Evolutionary conservation across 83 land plant genomes (phyloP).

Genomic region (Larix sibirica): DNA sequence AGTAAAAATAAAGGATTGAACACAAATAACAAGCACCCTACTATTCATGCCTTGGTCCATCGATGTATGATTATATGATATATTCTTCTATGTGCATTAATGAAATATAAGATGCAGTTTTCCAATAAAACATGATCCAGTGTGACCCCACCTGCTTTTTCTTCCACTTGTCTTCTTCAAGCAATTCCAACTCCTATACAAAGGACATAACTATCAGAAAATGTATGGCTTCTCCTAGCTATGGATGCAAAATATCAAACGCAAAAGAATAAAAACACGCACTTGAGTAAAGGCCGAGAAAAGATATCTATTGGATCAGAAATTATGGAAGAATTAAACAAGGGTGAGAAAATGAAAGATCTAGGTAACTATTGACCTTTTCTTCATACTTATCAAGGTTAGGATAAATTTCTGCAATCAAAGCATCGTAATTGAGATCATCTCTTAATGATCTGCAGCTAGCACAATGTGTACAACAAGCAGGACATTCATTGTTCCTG

Average conservation of each 20-base stretch:
- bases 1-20: neutral
- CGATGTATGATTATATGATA: too few relatives aligned
- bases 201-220: neutral
- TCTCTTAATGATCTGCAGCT: slow-evolving; percentile 97
- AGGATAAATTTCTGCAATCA: slow-evolving; percentile 85
- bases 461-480: slow-evolving; percentile 99
- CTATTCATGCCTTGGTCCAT: too few relatives aligned
- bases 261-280: neutral
- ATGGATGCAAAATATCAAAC: neutral
- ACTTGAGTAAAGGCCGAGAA: neutral
- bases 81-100: too few relatives aligned
- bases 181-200: slow-evolving; percentile 77
- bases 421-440: slow-evolving; percentile 94
- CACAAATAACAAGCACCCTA: neutral
- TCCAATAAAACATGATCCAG: neutral
- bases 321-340: neutral
- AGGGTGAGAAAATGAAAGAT: neutral
- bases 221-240: neutral
- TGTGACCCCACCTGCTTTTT: slow-evolving; percentile 76
- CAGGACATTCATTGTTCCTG: slow-evolving; percentile 99
- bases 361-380: slow-evolving; percentile 53
- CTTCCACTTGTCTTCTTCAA: slow-evolving; percentile 75
- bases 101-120: neutral
- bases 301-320: neutral
- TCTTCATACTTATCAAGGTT: slow-evolving; percentile 93